Evolutionary conservation across 192 early-diverging fungal genomes (phyloP), one percentile per base, ranked within the genome.

Genomic region (Linnemannia schmuckeri): DNA sequence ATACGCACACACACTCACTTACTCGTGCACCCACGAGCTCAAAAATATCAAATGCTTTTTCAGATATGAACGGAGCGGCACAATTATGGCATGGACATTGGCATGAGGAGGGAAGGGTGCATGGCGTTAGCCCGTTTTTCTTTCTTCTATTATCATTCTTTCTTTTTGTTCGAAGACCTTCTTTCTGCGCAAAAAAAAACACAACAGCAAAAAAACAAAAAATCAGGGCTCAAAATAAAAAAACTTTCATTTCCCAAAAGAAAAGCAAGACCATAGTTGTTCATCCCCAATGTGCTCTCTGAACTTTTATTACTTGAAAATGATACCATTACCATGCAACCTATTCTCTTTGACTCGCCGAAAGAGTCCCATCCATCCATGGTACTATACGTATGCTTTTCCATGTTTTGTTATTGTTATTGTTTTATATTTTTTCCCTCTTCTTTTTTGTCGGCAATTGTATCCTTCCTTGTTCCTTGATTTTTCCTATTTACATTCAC

Each of bases 201-300:
- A 33, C n/a, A 61, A 46, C 10, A 46, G 12, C 10, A 15, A 10
- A 27, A 61, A 61, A 27, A 61, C 1, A 49, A 49, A 27, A 61
- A 61, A 27, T 27, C 8, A 66, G 61, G 61, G 61, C 61, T 66
- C 61, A 66, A 61, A 27, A 61, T n/a, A 61, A 66, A 66, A 66
- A 66, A 33, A 15, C 10, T 9, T 66, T 33, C 61, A 33, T 66
- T 66, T 66, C 30, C 30, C 61, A 66, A 66, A 33, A 66, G 27
- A 33, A 66, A 33, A 33, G 33, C n/a, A 33, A 33, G 27, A 12
- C 10, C 61, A 66, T 66, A 30, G 61, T 33, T 66, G n/a, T 33
- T 30, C 27, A 15, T 66, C 27, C 8, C 9, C 61, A 66, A 66
- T 33, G 61, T 30, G 57, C 61, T 66, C 61, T 66, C 61, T 33